Conservation (phyloP, 2,329 filamentous ascomycete species). For the Cladophialophora carrionii region DNA sequence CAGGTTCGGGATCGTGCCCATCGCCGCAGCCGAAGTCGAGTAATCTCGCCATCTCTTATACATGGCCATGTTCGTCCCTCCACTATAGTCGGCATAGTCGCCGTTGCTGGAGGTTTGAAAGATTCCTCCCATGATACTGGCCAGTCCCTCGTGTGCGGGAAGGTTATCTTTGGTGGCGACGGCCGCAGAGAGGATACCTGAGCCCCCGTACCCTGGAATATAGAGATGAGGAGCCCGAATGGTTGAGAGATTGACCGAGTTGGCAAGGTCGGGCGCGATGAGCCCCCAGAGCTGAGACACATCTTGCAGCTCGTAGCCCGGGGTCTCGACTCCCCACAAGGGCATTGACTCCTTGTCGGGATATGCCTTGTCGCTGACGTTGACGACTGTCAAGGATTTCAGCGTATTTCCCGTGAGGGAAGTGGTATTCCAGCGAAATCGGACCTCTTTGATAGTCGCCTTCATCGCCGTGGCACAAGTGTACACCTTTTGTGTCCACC, state of each 20-base stretch:
- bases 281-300: constrained; percentile 50
- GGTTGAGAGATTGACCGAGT: constrained; percentile 43
- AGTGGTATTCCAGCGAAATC: constrained; percentile 48
- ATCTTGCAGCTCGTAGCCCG: constrained; percentile 36
- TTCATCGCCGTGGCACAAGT: constrained; percentile 50
- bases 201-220: constrained; percentile 40
- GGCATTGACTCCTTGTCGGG: constrained; percentile 40
- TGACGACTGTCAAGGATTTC: constrained; percentile 42
- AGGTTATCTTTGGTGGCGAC: constrained; percentile 41
- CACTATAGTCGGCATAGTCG: constrained; percentile 39
- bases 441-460: constrained; percentile 53
- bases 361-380: constrained; percentile 47
- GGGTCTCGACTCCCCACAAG: constrained; percentile 47
- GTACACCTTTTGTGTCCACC: constrained; percentile 52
- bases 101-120: constrained; percentile 4
- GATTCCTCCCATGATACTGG: constrained; percentile 18
- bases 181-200: constrained; percentile 6
- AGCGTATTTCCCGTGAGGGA: constrained; percentile 43
- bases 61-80: constrained; percentile 47
- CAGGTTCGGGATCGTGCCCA: constrained; percentile 48
- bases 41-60: constrained; percentile 47
- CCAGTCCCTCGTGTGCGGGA: constrained; percentile 43
- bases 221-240: constrained; percentile 42
- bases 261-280: constrained; percentile 41
- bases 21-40: constrained; percentile 37